These are phyloP conservation scores for Monilinia polystroma DNA, from an alignment of 2,329 filamentous ascomycete species.

Conservation along the genomic window DNA sequence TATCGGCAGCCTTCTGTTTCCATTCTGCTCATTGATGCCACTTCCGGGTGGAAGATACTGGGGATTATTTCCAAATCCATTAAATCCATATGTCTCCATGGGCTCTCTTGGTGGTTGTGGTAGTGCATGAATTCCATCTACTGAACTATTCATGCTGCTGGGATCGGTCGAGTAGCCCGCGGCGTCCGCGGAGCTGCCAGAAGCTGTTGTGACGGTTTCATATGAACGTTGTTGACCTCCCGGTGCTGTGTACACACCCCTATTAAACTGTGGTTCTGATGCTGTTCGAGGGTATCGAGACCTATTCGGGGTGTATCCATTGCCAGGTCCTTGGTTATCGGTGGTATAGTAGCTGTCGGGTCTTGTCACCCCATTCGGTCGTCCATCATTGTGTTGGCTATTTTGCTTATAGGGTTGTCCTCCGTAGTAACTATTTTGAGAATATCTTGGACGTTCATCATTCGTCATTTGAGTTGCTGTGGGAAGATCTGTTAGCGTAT, in stretches of 20 bases:
- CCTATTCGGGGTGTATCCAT: slow-evolving; percentile 39
- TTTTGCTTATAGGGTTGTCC: slow-evolving; percentile 35
- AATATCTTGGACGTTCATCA: slow-evolving; percentile 35
- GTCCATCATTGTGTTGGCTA: slow-evolving; percentile 35
- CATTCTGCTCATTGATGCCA: slow-evolving; percentile 35
- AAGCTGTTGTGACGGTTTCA: slow-evolving; percentile 80
- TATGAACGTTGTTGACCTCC: slow-evolving; percentile 55
- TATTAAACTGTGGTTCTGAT: slow-evolving; percentile 38
- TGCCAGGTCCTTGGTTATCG: slow-evolving; percentile 31
- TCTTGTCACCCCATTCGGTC: slow-evolving; percentile 43
- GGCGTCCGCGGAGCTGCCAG: slow-evolving; percentile 70
- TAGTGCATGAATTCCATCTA: slow-evolving; percentile 67
- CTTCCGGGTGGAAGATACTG: slow-evolving; percentile 43
- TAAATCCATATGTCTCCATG: slow-evolving; percentile 64
- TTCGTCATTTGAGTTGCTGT: slow-evolving; percentile 38
- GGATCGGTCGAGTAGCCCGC: slow-evolving; percentile 83
- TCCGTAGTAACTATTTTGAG: slow-evolving; percentile 41
- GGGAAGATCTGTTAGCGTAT: slow-evolving; percentile 19
- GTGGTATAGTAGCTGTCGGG: slow-evolving; percentile 47
- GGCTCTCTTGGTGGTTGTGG: slow-evolving; percentile 54
- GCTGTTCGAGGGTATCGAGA: slow-evolving; percentile 39
- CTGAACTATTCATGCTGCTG: slow-evolving; percentile 85
- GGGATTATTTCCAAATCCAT: slow-evolving; percentile 44
- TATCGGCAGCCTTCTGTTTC: slow-evolving; percentile 28
- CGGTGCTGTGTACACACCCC: slow-evolving; percentile 36